phyloP scores from a whole-genome alignment of 345 rosid species.

The Sisymbrium irio region DNA sequence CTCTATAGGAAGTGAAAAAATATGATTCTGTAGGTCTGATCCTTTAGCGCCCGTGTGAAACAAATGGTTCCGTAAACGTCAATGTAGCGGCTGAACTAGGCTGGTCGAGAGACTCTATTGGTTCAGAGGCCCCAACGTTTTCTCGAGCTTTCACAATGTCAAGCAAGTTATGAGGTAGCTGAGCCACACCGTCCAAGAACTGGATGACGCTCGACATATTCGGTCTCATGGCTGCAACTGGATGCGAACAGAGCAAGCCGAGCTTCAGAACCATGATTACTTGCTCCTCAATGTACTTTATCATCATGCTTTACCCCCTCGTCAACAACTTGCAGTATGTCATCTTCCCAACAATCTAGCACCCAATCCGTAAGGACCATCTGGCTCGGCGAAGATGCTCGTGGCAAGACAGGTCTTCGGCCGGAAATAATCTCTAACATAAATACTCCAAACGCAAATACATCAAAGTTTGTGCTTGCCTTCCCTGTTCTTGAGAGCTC shows the following conservation, averaged over 20 bases:
- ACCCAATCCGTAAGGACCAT: constrained; percentile 37
- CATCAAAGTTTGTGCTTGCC: constrained; percentile 40
- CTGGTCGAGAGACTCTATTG: background rate
- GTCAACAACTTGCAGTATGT: constrained; percentile 31
- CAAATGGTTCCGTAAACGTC: constrained; percentile 20
- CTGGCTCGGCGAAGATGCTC: constrained; percentile 13
- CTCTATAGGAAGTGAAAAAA: background rate
- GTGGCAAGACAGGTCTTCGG: constrained; percentile 39
- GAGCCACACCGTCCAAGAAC: background rate
- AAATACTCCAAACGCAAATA: constrained; percentile 40
- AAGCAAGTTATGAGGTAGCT: background rate
- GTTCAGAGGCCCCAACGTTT: background rate
- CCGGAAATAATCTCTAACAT: constrained; percentile 46
- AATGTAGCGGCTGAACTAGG: background rate
- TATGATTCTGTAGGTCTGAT: background rate
- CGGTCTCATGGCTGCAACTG: background rate
- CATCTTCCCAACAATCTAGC: constrained; percentile 24
- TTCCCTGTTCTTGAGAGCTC: constrained; percentile 39
- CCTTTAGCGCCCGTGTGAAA: constrained; percentile 15
- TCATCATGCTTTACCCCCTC: background rate
- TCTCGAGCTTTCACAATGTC: background rate
- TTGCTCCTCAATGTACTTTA: constrained; percentile 29
- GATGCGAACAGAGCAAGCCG: constrained; percentile 30
- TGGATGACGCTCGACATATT: background rate
- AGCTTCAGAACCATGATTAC: constrained; percentile 37